Evolutionary conservation across 306 rosid species (phyloP).

Genomic region (Corylus avellana): DNA sequence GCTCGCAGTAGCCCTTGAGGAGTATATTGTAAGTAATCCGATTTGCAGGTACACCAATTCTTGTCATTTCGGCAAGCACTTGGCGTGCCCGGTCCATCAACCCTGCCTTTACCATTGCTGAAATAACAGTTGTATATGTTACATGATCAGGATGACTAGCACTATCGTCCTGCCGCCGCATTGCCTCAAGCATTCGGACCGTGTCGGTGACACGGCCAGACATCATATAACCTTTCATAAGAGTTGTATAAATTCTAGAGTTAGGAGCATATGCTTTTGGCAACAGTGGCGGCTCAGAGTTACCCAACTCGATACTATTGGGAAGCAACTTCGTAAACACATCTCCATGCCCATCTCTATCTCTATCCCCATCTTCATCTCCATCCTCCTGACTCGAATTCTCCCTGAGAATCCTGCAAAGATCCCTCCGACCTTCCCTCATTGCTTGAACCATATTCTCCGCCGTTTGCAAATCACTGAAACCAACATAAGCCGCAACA

Average conservation of each 20-base stretch:
- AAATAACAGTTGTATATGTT: slow-evolving; percentile 86
- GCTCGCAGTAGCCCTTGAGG: slow-evolving; percentile 85
- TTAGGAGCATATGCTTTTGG: slow-evolving; percentile 60
- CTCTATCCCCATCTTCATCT: slow-evolving; percentile 8
- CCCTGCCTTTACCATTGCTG: slow-evolving; percentile 79
- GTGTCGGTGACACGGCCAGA: slow-evolving; percentile 80
- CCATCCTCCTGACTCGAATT: slow-evolving; percentile 23
- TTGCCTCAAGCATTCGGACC: slow-evolving; percentile 83
- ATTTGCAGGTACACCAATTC: slow-evolving; percentile 71
- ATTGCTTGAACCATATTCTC: slow-evolving; percentile 86
- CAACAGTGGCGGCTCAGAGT: slow-evolving; percentile 58
- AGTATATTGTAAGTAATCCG: slow-evolving; percentile 86
- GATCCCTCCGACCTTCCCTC: slow-evolving; percentile 83
- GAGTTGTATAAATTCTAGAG: slow-evolving; percentile 82
- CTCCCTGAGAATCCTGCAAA: slow-evolving; percentile 62
- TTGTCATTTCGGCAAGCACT: slow-evolving; percentile 87
- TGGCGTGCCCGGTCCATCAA: slow-evolving; percentile 85
- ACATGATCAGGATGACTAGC: slow-evolving; percentile 91
- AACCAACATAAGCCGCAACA: slow-evolving; percentile 82
- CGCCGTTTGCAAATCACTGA: slow-evolving; percentile 70
- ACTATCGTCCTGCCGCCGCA: slow-evolving; percentile 69
- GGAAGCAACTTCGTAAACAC: slow-evolving; percentile 77
- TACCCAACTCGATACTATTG: slow-evolving; percentile 36
- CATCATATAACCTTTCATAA: slow-evolving; percentile 95
- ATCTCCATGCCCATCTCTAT: slow-evolving; percentile 19